A percentile compares a stretch with the other conserved stretches of the same genome.
phyloP scores from a whole-genome alignment of 176 grass and related monocot species.

The Pontederia paniculata region DNA sequence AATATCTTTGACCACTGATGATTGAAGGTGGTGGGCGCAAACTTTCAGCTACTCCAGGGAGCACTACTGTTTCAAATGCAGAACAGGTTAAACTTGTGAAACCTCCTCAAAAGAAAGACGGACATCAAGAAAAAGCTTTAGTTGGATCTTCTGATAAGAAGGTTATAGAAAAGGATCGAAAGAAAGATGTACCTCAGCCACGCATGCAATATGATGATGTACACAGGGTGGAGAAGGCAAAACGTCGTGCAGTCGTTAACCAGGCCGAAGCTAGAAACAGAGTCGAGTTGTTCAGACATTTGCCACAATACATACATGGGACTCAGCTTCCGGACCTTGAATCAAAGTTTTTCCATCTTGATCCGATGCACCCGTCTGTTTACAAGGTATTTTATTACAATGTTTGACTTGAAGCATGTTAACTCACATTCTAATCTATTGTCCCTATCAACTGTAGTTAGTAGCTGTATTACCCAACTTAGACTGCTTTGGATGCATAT shows the following conservation, averaged over 20 bases:
- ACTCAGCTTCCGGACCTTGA: conserved; percentile 70
- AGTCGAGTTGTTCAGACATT: conserved; percentile 60
- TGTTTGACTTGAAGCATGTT: no score
- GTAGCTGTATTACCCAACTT: no score
- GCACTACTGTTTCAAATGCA: conserved; percentile 7
- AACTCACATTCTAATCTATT: no score
- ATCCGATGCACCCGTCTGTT: conserved; percentile 73
- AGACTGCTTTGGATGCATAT: no score
- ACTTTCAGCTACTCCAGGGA: conserved; percentile 8
- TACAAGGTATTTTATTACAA: conserved; percentile 40
- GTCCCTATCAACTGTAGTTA: no score
- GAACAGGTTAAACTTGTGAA: conserved; percentile 46
- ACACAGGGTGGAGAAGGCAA: conserved; percentile 45
- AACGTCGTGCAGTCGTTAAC: conserved; percentile 38
- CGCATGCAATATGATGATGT: conserved; percentile 65
- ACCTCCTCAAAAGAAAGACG: conserved; percentile 39
- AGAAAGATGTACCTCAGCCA: conserved; percentile 44
- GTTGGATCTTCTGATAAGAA: conserved; percentile 42
- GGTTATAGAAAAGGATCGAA: conserved; percentile 34
- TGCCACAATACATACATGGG: conserved; percentile 60
- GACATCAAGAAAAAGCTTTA: conserved; percentile 20
- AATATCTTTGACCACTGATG: conserved; percentile 5
- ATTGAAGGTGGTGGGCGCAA: conserved; percentile 27
- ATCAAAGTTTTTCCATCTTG: conserved; percentile 50
- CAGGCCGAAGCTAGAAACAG: conserved; percentile 53